Conservation (phyloP, 2,329 filamentous ascomycete genomes). For the Amphichorda felina region DNA sequence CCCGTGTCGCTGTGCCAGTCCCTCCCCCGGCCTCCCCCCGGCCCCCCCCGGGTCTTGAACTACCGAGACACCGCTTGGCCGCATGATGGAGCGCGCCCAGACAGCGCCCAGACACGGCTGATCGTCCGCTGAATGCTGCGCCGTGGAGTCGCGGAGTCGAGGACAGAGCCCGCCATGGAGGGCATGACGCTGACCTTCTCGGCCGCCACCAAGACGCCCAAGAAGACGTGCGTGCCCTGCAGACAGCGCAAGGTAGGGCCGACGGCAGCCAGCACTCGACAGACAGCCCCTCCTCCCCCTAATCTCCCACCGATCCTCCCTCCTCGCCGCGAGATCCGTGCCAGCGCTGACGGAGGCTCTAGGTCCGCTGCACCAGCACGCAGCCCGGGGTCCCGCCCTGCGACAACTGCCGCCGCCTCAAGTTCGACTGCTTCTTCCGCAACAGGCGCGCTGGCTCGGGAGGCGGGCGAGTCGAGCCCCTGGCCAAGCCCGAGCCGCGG, state of each 20-base stretch:
- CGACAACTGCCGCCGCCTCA: slow-evolving; percentile 4
- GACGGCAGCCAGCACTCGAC: background rate
- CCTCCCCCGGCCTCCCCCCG: too few species aligned
- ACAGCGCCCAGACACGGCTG: too few species aligned
- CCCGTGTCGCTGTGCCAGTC: too few species aligned
- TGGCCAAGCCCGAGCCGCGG: background rate
- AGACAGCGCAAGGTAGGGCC: slow-evolving; percentile 2
- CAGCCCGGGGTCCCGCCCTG: slow-evolving; percentile 1
- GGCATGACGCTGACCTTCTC: slow-evolving; percentile 2
- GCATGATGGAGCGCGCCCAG: too few species aligned
- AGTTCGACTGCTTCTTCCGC: slow-evolving; percentile 2
- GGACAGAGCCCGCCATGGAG: too few species aligned
- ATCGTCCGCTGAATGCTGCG: too few species aligned
- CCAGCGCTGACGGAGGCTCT: background rate
- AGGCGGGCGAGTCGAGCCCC: background rate
- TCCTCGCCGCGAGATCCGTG: background rate
- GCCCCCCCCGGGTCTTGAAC: too few species aligned
- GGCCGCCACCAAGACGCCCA: background rate
- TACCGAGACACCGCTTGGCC: too few species aligned
- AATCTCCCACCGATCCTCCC: background rate
- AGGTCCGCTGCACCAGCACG: slow-evolving; percentile 2
- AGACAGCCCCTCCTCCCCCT: background rate
- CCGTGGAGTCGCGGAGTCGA: too few species aligned
- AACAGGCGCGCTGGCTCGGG: background rate
- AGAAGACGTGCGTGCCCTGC: slow-evolving; percentile 3